phyloP scores from a whole-genome alignment of 2,329 filamentous ascomycete species.

The Colletotrichum higginsianum region DNA sequence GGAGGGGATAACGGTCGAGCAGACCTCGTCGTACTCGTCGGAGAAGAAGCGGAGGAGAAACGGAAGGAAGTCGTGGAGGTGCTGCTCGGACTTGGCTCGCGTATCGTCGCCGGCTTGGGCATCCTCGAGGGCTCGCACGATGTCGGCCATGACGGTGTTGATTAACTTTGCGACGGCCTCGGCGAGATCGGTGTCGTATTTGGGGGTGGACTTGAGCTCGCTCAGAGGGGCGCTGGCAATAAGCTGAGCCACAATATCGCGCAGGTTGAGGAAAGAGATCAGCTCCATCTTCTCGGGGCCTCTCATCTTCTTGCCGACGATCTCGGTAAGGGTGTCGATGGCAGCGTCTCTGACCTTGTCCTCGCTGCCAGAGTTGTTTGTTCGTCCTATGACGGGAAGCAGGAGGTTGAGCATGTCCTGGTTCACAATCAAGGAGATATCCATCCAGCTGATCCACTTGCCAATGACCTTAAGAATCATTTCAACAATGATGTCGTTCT shows the following conservation, averaged over 20 bases:
- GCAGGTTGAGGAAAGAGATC: constrained; percentile 90
- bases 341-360: constrained; percentile 91
- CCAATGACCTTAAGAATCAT: constrained; percentile 93
- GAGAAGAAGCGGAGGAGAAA: constrained; percentile 94
- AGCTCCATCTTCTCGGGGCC: constrained; percentile 93
- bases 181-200: constrained; percentile 95
- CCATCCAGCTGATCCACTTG: constrained; percentile 99
- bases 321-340: constrained; percentile 95
- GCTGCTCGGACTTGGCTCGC: constrained; percentile 82
- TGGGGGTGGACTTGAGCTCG: constrained; percentile 83
- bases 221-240: constrained; percentile 85
- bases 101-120: constrained; percentile 72
- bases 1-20: constrained; percentile 93
- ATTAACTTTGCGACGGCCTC: constrained; percentile 96
- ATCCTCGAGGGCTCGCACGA: constrained; percentile 88
- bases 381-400: constrained; percentile 88
- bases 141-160: constrained; percentile 89
- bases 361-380: constrained; percentile 72
- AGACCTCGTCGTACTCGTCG: constrained; percentile 98
- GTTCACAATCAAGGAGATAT: constrained; percentile 94
- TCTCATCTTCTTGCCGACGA: constrained; percentile 98
- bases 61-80: constrained; percentile 87
- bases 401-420: constrained; percentile 87
- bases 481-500: constrained; percentile 82
- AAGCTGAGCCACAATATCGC: constrained; percentile 87